phyloP scores from a whole-genome alignment of 257 asterid species.

The Haberlea rhodopensis region DNA sequence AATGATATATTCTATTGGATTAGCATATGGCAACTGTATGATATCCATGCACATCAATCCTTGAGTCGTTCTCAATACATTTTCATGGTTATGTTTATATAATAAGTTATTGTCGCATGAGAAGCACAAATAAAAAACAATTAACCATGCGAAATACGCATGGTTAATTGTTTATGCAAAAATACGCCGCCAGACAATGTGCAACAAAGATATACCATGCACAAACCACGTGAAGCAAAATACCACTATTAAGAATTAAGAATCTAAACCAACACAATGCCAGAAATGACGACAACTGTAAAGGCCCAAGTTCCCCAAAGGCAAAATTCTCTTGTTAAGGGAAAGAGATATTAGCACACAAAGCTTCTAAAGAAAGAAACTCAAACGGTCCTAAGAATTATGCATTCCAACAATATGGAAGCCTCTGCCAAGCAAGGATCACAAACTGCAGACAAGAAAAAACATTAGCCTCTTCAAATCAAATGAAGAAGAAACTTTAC shows the following conservation, averaged over 20 bases:
- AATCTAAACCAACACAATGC: background rate
- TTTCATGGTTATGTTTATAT: conserved; percentile 10
- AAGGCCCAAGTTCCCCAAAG: background rate
- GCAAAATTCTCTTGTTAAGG: background rate
- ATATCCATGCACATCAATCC: conserved; percentile 10
- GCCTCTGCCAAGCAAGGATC: conserved; percentile 3
- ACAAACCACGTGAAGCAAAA: background rate
- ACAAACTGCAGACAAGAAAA: conserved; percentile 4
- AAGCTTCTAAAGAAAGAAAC: background rate
- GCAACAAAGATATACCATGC: background rate
- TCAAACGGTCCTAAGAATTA: background rate
- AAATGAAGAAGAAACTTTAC: conserved; percentile 9
- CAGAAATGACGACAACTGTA: background rate
- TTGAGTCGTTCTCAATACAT: conserved; percentile 7
- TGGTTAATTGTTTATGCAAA: background rate
- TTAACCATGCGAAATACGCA: background rate
- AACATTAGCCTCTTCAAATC: conserved; percentile 9
- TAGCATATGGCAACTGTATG: background rate
- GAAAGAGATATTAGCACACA: background rate
- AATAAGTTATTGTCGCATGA: background rate
- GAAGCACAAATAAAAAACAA: background rate
- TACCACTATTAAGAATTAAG: background rate
- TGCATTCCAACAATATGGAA: background rate
- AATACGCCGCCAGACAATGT: background rate
- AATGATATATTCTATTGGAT: conserved; percentile 16